Conservation (phyloP, 2,329 filamentous ascomycete genomes). For the Chalaropsis thielavioides region DNA sequence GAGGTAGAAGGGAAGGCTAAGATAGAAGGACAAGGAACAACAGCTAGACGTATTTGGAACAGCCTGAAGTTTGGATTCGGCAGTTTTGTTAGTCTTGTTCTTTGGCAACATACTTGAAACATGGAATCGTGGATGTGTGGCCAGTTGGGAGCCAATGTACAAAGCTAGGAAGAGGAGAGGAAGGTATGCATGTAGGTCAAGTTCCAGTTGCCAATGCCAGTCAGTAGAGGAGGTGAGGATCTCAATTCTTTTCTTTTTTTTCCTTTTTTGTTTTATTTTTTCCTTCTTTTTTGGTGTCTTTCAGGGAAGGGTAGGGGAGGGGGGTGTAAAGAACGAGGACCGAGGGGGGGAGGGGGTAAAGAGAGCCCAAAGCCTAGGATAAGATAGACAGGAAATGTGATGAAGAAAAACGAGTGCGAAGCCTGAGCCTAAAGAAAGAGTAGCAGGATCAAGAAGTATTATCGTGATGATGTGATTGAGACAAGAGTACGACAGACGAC, state of each 20-base stretch:
- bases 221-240: background rate
- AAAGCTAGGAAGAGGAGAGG: conserved; percentile 2
- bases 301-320: background rate
- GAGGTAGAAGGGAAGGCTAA: background rate
- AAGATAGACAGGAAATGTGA: conserved; percentile 8
- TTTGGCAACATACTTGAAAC: conserved; percentile 4
- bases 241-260: background rate
- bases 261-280: background rate
- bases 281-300: background rate
- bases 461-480: conserved; percentile 7
- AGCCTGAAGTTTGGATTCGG: background rate
- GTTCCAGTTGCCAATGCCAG: conserved; percentile 4
- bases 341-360: background rate
- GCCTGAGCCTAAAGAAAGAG: conserved; percentile 5
- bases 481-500: background rate
- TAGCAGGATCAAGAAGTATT: background rate
- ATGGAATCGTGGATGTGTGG: background rate
- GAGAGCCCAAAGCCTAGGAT: background rate
- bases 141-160: background rate
- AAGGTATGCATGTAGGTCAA: conserved; percentile 4
- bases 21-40: background rate
- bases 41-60: conserved; percentile 1
- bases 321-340: background rate
- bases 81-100: background rate
- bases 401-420: conserved; percentile 19